Conservation (phyloP, 75 land plant species). For the Pinus tabuliformis region DNA sequence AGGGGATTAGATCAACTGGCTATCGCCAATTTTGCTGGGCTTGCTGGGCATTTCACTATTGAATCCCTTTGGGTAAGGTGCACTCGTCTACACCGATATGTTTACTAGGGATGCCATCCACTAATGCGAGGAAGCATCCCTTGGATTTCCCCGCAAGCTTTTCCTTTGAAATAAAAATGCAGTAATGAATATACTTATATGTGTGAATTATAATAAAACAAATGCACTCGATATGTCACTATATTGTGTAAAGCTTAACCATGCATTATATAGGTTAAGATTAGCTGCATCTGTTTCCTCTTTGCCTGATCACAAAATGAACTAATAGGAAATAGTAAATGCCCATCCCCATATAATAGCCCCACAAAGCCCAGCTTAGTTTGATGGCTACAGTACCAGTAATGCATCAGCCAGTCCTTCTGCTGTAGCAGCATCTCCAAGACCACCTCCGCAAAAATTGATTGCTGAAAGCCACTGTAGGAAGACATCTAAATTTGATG, state of each 20-base stretch:
- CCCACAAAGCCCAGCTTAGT: not conserved
- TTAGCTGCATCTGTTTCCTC: not conserved
- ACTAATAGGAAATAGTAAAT: no score
- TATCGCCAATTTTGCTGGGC: no score
- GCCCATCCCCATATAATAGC: not conserved
- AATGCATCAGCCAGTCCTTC: constrained; percentile 92
- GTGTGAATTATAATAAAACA: not conserved
- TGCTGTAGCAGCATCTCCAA: constrained; percentile 80
- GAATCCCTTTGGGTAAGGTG: no score
- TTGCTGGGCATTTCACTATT: no score
- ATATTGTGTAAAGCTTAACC: not conserved
- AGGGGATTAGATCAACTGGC: no score
- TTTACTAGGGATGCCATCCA: no score
- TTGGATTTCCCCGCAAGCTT: no score
- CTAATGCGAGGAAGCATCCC: no score
- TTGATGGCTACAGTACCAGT: constrained; percentile 42
- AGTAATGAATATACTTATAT: no score
- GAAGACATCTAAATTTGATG: constrained; percentile 70
- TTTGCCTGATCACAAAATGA: not conserved
- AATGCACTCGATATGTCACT: not conserved
- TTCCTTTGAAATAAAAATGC: no score
- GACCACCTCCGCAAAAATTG: constrained; percentile 84
- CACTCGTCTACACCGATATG: no score
- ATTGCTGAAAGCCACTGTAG: constrained; percentile 71
- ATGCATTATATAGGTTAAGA: not conserved